Percentiles rank a stretch among this genome's conserved stretches.
Conservation (phyloP, 2,329 filamentous ascomycete species). For the Clonostachys rosea region DNA sequence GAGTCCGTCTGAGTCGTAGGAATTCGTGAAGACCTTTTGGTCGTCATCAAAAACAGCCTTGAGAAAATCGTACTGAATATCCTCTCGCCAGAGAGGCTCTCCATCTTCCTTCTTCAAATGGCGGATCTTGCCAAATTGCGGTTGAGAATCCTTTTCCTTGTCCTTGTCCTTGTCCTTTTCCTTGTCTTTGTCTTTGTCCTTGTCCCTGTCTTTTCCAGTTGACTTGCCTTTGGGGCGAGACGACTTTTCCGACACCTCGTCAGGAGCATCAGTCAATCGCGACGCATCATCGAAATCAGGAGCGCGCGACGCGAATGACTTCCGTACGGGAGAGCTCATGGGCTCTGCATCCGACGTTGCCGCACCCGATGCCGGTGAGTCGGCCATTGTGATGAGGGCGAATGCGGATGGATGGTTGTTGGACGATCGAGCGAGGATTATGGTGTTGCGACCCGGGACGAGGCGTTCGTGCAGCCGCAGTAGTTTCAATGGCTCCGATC, state of each 20-base stretch:
- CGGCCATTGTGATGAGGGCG: background rate
- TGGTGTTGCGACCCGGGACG: too few species aligned
- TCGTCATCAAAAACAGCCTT: conserved; percentile 75
- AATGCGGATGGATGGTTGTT: background rate
- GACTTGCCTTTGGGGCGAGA: background rate
- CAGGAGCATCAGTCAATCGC: conserved; percentile 21
- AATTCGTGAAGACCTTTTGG: conserved; percentile 78
- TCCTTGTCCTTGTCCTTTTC: conserved; percentile 20
- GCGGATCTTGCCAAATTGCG: conserved; percentile 63
- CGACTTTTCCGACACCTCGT: background rate
- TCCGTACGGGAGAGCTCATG: conserved; percentile 11
- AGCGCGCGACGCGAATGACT: conserved; percentile 32
- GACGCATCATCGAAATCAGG: conserved; percentile 38
- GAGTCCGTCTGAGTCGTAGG: conserved; percentile 61
- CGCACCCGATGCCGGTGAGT: background rate
- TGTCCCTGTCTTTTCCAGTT: conserved; percentile 6
- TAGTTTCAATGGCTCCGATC: too few species aligned
- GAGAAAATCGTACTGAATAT: conserved; percentile 87
- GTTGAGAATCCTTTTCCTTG: conserved; percentile 26
- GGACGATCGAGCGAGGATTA: too few species aligned
- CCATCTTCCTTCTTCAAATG: conserved; percentile 88
- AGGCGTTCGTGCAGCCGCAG: too few species aligned
- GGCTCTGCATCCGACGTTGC: background rate
- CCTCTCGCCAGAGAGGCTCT: conserved; percentile 79
- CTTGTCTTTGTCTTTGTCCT: conserved; percentile 23